Base-by-base conservation (phyloP, 192 early-diverging fungal genomes). In the Entomortierella chlamydospora region DNA sequence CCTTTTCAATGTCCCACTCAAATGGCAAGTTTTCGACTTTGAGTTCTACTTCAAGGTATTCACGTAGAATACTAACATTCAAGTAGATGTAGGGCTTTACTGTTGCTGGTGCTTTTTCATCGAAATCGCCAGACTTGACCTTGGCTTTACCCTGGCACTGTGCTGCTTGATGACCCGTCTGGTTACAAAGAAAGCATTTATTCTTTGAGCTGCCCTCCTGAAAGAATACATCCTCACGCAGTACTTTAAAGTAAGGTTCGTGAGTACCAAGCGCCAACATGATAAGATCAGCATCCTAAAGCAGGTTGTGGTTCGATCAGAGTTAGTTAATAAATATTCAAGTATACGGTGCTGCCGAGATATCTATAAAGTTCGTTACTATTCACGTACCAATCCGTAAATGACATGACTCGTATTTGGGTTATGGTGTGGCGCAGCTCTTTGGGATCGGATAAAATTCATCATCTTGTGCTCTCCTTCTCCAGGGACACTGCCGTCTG, bases 391-490 rank as follows among this genome's bases (percentile, higher is more conserved):
- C 72, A 93, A 83, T 53, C 95, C 95, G 73, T 98, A 96, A 25
- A 99, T 87, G 33, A 98, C 97, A 82, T 99, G 98, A 22, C 88
- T 84, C 10, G 94, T 95, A 73, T 98, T 98, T n/a, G 95, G 93
- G 61, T 95, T 86, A 49, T 97, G 95, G 29, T 90, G 88, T 1
- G 92, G 90, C 62, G 87, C 89, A 34, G 91, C 85, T 54, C 95
- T 90, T 57, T 93, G 92, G 8, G 87, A 82, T 15, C 98, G 91
- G 58, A 99, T 92, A 72, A 91, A 99, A 68, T 97, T 94, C 98
- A 98, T 99, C 74, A 99, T 96, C 86, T 98, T 99, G 83, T 99
- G 98, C 82, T 99, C 98, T 45, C 98, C 98, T 85, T 99, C 98
- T 57, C 98, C 98, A 6, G 98, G 96, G 0, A 98, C 96, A 29